A percentile compares a stretch with the other conserved stretches of the same genome.
These are phyloP conservation scores for Termitomyces sp. DNA, from an alignment of 768 basidiomycete genomes.

Conservation along the genomic window DNA sequence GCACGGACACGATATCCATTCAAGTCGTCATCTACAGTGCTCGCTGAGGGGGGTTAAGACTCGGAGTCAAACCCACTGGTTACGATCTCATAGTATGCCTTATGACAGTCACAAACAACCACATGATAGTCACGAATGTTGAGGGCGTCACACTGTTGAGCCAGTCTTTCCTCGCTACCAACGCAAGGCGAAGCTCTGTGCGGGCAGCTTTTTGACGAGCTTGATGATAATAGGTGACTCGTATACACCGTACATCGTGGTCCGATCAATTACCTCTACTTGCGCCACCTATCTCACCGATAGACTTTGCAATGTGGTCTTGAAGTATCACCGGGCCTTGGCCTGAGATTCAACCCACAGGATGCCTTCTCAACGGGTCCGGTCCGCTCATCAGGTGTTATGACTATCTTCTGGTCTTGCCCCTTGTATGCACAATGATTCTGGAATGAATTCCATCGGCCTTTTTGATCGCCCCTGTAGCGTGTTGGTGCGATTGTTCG, in stretches of 20 bases:
- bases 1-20: background rate
- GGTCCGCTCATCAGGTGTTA: conserved; percentile 51
- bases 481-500: conserved; percentile 69
- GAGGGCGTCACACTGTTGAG: conserved; percentile 7
- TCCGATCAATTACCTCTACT: conserved; percentile 4
- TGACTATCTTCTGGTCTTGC: conserved; percentile 70
- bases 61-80: background rate
- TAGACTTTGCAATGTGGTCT: conserved; percentile 22
- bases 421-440: conserved; percentile 45
- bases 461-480: conserved; percentile 33
- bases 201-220: conserved; percentile 6
- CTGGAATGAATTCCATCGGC: conserved; percentile 4
- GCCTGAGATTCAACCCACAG: conserved; percentile 12
- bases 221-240: conserved; percentile 6
- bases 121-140: no score
- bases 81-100: background rate
- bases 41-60: background rate
- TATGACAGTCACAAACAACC: conserved; percentile 8
- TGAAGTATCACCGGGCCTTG: conserved; percentile 5
- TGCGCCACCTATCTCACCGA: conserved; percentile 16
- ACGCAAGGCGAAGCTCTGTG: conserved; percentile 6
- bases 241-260: conserved; percentile 1
- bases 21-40: background rate
- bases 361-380: conserved; percentile 7
- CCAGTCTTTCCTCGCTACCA: background rate